A percentile compares a stretch with the other conserved stretches of the same genome.
Evolutionary conservation across 2,329 filamentous ascomycete genomes (phyloP).

Genomic region (Exophiala sideris): DNA sequence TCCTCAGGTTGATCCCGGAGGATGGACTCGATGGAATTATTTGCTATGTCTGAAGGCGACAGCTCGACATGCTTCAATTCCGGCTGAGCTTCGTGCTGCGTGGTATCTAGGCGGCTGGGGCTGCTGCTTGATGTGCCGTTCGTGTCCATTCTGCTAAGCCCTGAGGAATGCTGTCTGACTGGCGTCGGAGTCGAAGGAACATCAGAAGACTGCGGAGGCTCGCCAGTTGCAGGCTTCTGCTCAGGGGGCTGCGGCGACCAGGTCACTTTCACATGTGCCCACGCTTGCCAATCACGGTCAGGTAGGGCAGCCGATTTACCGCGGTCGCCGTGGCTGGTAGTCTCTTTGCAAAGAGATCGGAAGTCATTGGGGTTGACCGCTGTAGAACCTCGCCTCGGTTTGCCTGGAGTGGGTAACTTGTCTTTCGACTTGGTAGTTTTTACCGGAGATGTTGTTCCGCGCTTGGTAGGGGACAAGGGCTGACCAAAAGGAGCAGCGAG

Average conservation of each 20-base stretch:
- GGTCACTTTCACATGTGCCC: constrained; percentile 73
- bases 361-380: constrained; percentile 80
- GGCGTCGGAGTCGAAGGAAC: constrained; percentile 71
- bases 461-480: constrained; percentile 52
- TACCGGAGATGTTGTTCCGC: constrained; percentile 51
- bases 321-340: constrained; percentile 32
- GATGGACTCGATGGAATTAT: constrained; percentile 35
- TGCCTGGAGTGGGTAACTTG: constrained; percentile 50
- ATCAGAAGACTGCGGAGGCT: constrained; percentile 38
- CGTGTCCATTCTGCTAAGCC: constrained; percentile 44
- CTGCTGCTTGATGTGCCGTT: constrained; percentile 39
- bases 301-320: constrained; percentile 32
- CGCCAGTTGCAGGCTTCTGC: constrained; percentile 24
- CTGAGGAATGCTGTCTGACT: constrained; percentile 61
- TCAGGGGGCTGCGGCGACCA: constrained; percentile 61
- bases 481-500: constrained; percentile 80
- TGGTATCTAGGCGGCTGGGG: constrained; percentile 48
- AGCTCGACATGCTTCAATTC: constrained; percentile 17
- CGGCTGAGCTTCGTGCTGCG: not conserved
- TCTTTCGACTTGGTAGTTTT: constrained; percentile 72
- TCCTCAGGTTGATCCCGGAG: constrained; percentile 51
- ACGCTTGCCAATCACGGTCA: constrained; percentile 63
- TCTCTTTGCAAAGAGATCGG: constrained; percentile 66
- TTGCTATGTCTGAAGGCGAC: constrained; percentile 16
- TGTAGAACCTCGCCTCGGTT: constrained; percentile 29